Percentiles rank a stretch among this genome's conserved stretches.
Evolutionary conservation across 2,329 filamentous ascomycete genomes (phyloP).

Genomic region (Paraphoma chrysanthemicola): DNA sequence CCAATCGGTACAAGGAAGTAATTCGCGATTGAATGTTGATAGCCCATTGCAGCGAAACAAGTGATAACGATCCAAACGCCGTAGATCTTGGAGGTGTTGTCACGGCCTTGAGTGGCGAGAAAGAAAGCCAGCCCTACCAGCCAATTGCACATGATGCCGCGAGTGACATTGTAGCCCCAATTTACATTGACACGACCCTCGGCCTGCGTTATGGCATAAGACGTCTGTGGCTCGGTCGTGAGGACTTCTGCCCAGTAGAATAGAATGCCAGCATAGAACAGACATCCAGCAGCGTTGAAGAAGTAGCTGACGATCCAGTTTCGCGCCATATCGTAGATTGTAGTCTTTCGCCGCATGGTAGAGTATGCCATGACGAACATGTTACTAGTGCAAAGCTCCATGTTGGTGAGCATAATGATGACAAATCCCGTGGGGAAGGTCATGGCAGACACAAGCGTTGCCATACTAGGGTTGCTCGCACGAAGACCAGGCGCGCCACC

Average conservation of each 20-base stretch:
- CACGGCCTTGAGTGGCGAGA: constrained; percentile 9
- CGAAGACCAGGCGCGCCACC: constrained; percentile 32
- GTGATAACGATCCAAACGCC: constrained; percentile 13
- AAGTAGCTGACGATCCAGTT: constrained; percentile 20
- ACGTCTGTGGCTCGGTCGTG: constrained; percentile 13
- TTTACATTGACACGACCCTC: constrained; percentile 13
- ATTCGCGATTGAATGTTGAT: constrained; percentile 14
- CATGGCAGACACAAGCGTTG: constrained; percentile 11
- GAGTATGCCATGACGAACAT: constrained; percentile 24
- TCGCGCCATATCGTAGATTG: constrained; percentile 9
- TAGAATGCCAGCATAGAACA: constrained; percentile 20
- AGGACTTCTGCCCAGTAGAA: constrained; percentile 18
- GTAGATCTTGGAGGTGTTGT: constrained; percentile 8
- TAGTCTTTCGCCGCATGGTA: constrained; percentile 8
- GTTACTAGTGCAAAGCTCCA: constrained; percentile 22
- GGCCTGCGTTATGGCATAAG: constrained; percentile 11
- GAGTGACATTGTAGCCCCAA: constrained; percentile 12
- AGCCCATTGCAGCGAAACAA: constrained; percentile 11
- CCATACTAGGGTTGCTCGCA: constrained; percentile 16
- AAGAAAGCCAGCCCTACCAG: constrained; percentile 9
- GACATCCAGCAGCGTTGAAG: constrained; percentile 11
- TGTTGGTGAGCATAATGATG: constrained; percentile 19
- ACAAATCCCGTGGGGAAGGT: constrained; percentile 19
- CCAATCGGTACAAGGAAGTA: constrained; percentile 11
- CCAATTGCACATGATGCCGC: constrained; percentile 16